Conservation (phyloP, 108 stramenopile genomes). For the Nannochloropsis oceanica region DNA sequence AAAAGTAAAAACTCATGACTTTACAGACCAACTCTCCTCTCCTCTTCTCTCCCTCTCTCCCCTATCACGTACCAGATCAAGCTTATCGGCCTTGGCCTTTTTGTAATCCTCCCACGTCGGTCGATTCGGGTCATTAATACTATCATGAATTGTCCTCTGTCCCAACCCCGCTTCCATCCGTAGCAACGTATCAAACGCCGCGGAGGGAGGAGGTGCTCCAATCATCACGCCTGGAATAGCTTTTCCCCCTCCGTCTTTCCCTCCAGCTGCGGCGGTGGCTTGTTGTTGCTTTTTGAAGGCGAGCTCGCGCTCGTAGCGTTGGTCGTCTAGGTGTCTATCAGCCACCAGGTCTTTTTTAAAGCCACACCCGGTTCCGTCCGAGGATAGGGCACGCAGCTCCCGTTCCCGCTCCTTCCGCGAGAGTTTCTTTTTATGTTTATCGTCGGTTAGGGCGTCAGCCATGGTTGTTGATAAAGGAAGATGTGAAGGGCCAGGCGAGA, state of each 20-base stretch:
- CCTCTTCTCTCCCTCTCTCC: not conserved
- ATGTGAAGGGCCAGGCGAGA: too few relatives aligned
- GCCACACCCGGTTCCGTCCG: not conserved
- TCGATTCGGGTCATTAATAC: slow-evolving; percentile 78
- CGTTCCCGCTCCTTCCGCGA: slow-evolving; percentile 25
- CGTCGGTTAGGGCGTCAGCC: not conserved
- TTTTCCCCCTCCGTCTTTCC: slow-evolving; percentile 3
- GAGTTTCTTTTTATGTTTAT: slow-evolving; percentile 13
- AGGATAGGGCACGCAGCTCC: slow-evolving; percentile 14
- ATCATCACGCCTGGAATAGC: not conserved
- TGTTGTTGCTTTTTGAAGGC: slow-evolving; percentile 13
- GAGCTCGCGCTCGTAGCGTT: slow-evolving; percentile 24
- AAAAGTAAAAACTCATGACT: too few relatives aligned
- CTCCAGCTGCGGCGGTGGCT: not conserved
- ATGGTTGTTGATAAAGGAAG: not conserved
- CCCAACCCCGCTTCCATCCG: slow-evolving; percentile 72
- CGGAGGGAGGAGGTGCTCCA: slow-evolving; percentile 13
- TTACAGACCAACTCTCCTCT: not conserved
- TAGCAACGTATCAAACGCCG: slow-evolving; percentile 88
- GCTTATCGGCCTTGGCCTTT: slow-evolving; percentile 84
- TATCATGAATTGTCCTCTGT: slow-evolving; percentile 77
- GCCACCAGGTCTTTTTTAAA: slow-evolving; percentile 14
- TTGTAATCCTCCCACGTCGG: slow-evolving; percentile 96
- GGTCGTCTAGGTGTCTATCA: slow-evolving; percentile 26
- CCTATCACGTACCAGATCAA: slow-evolving; percentile 49